phyloP scores from a whole-genome alignment of 2,329 filamentous ascomycete species.

The Meredithiella fracta region DNA sequence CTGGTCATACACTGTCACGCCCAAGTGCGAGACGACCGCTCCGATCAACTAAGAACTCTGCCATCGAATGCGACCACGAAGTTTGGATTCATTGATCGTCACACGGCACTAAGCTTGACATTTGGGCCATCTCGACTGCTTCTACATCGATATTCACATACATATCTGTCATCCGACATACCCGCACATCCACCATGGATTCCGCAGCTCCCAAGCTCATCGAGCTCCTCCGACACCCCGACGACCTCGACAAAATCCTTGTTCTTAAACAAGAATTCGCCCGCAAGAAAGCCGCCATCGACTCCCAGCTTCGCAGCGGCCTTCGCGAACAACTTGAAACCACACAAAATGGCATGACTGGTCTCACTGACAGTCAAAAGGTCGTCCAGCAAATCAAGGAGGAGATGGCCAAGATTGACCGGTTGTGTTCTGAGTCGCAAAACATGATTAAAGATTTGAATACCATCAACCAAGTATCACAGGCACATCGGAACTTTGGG shows the following conservation, averaged over 20 bases:
- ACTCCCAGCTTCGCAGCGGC: constrained; percentile 75
- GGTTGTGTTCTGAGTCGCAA: constrained; percentile 90
- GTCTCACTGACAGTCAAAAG: constrained; percentile 77
- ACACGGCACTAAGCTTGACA: too few species aligned
- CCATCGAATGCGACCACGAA: too few species aligned
- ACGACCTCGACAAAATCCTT: constrained; percentile 92
- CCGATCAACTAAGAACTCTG: too few species aligned
- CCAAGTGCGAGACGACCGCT: too few species aligned
- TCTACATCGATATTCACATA: too few species aligned
- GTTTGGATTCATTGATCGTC: too few species aligned
- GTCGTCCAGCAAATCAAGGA: constrained; percentile 88
- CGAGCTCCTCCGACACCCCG: constrained; percentile 84
- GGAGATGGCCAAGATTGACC: constrained; percentile 97
- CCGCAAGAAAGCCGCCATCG: constrained; percentile 83
- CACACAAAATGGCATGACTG: constrained; percentile 82
- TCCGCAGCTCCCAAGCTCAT: constrained; percentile 63
- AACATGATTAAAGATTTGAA: constrained; percentile 95
- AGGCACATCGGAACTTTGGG: constrained; percentile 92
- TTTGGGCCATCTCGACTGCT: too few species aligned
- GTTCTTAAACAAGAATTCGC: constrained; percentile 81
- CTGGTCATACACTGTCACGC: too few species aligned
- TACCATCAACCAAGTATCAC: constrained; percentile 77
- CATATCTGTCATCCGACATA: too few species aligned
- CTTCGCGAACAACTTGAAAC: constrained; percentile 86
- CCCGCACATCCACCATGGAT: constrained; percentile 33